Conservation (phyloP, 192 early-diverging fungal species). For the Coemansia sp. region DNA sequence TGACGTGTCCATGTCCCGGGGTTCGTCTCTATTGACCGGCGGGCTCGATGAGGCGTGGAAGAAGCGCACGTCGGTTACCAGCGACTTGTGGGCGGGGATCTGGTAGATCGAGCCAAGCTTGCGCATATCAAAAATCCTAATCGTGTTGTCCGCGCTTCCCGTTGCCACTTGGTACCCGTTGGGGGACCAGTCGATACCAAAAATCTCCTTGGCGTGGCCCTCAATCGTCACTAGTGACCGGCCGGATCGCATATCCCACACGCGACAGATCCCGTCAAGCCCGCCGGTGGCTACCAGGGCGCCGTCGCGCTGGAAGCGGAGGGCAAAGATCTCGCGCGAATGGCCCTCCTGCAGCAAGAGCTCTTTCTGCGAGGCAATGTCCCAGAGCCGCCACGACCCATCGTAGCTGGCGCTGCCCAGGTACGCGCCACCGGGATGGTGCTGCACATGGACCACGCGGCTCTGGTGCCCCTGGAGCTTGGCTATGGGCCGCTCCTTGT, state of each 20-base stretch:
- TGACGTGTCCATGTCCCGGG: conserved; percentile 24
- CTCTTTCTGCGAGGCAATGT: conserved; percentile 71
- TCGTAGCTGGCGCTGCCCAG: conserved; percentile 72
- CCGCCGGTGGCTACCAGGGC: conserved; percentile 86
- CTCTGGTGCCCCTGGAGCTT: conserved; percentile 77
- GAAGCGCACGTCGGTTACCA: conserved; percentile 80
- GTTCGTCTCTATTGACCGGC: conserved; percentile 21
- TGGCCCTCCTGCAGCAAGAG: conserved; percentile 93
- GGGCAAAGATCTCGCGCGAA: conserved; percentile 86
- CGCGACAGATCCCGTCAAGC: conserved; percentile 85
- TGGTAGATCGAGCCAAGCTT: conserved; percentile 70
- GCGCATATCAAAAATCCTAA: conserved; percentile 93
- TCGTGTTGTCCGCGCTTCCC: conserved; percentile 86
- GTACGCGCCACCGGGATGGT: conserved; percentile 86
- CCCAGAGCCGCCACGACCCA: conserved; percentile 96
- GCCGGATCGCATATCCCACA: conserved; percentile 96
- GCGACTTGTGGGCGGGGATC: conserved; percentile 89
- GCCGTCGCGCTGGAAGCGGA: conserved; percentile 91
- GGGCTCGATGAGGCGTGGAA: conserved; percentile 35
- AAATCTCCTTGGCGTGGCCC: conserved; percentile 90
- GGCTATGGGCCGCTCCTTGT: conserved; percentile 74
- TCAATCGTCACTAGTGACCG: conserved; percentile 82
- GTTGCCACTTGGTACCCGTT: conserved; percentile 92
- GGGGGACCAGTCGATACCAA: conserved; percentile 86
- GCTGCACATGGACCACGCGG: conserved; percentile 81